Evolutionary conservation across 2,329 filamentous ascomycete species (phyloP), one percentile per base, ranked within the genome.

Genomic region (Cladobotryum protrusum): DNA sequence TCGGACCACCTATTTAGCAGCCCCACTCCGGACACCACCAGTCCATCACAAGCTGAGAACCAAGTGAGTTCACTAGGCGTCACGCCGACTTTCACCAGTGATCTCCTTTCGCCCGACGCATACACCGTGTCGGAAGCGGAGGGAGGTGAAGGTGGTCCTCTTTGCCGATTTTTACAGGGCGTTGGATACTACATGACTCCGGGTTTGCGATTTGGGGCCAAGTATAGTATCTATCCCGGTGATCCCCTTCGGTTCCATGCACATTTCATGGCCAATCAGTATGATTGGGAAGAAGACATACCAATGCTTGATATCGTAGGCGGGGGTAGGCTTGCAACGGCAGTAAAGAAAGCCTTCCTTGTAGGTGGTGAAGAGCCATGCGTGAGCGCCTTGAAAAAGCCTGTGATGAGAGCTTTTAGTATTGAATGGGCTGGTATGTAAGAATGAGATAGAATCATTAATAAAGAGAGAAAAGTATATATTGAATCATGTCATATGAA

Each of bases 391-490:
- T 1, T 63, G 61, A 36, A 66, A 72, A 33, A 65, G 63, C 11
- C 58, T 41, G 6, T 64, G 14, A 74, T 92, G 18, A 78, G 87
- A 57, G 81, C 86, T 0, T 96, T 95, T 62, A 91, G 87, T 58
- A 79, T 96, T 47, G 91, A 96, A 70, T 96, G 91, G 92, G 91
- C 88, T 47, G 90, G 87, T 29, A 93, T 96, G 85, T 96, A 78
- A 29, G 13, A 3, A 41, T 17, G 13, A 37, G 35, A 37, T 14
- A 17, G 15, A 29, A 8, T 29, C 24, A 39, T 15, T 39, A 8
- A 18, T n/a, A 15, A 14, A 39, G 13, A 18, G 15, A 39, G 79
- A 24, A 49, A 36, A 43, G 36, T 17, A 29, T 46, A 45, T 18
- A 49, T 48, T 53, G 46, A 49, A 52, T 54, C 52, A 45, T 43